Conservation (phyloP, 306 rosid genomes). For the Bauhinia variegata region DNA sequence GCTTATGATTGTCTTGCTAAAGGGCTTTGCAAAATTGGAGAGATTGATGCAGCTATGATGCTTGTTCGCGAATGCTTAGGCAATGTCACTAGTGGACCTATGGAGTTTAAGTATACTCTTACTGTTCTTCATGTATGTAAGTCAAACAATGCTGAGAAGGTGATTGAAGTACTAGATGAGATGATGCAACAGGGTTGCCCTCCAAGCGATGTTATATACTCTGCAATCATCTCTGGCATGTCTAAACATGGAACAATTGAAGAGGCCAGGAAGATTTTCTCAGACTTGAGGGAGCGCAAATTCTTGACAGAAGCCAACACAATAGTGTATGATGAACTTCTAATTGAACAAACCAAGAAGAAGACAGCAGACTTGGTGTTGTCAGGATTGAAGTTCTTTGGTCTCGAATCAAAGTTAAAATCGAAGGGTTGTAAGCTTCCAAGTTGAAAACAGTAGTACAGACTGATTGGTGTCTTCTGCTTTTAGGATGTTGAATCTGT, state of each 20-base stretch:
- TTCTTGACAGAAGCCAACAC: constrained; percentile 68
- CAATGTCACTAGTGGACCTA: constrained; percentile 60
- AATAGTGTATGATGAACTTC: constrained; percentile 70
- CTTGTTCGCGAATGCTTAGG: constrained; percentile 78
- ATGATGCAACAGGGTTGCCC: constrained; percentile 75
- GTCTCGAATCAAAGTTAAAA: constrained; percentile 78
- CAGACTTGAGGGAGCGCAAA: constrained; percentile 55
- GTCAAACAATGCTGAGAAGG: constrained; percentile 58
- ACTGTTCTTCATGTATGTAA: constrained; percentile 64
- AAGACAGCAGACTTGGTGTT: constrained; percentile 78
- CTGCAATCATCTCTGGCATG: constrained; percentile 78
- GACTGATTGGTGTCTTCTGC: constrained; percentile 1
- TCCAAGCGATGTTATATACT: constrained; percentile 49
- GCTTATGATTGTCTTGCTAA: constrained; percentile 66
- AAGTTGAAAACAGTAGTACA: constrained; percentile 40
- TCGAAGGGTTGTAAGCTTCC: constrained; percentile 64
- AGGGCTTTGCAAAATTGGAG: constrained; percentile 71
- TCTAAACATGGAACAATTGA: constrained; percentile 73
- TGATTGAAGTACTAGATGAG: constrained; percentile 64
- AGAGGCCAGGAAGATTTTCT: constrained; percentile 80
- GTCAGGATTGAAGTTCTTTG: constrained; percentile 78
- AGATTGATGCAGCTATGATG: constrained; percentile 80
- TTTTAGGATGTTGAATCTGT: constrained; percentile 14
- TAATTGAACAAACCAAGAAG: constrained; percentile 82
- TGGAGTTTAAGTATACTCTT: constrained; percentile 76